A percentile compares a stretch with the other conserved stretches of the same genome.
Evolutionary conservation across 345 rosid species (phyloP).

Genomic region (Turritis glabra): DNA sequence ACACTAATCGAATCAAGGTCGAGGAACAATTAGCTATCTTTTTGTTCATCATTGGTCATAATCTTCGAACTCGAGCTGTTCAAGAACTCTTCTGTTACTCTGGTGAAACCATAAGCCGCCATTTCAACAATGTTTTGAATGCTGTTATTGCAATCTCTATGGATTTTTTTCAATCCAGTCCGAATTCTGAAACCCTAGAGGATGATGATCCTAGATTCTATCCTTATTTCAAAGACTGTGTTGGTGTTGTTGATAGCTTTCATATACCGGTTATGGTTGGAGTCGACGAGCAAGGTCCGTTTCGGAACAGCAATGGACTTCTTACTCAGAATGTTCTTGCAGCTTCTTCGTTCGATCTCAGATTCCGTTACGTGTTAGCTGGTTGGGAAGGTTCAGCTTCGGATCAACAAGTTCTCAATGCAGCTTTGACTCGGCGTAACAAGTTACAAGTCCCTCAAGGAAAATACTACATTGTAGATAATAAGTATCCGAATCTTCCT

Average conservation of each 20-base stretch:
- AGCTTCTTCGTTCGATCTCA: conserved; percentile 81
- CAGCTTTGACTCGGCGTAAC: conserved; percentile 72
- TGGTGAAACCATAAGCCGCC: conserved; percentile 93
- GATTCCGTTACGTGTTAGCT: conserved; percentile 82
- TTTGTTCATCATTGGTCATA: conserved; percentile 81
- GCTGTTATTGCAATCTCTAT: conserved; percentile 71
- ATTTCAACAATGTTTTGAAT: conserved; percentile 87
- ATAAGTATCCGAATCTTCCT: conserved; percentile 61
- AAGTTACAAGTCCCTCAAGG: conserved; percentile 79
- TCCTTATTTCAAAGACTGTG: conserved; percentile 85
- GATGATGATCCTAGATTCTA: conserved; percentile 55
- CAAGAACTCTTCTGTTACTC: conserved; percentile 77
- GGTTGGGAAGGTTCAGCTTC: conserved; percentile 99
- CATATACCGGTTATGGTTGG: conserved; percentile 91
- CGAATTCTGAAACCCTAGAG: conserved; percentile 44
- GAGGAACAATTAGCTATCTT: conserved; percentile 93
- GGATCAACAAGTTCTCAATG: conserved; percentile 69
- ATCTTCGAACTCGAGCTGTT: conserved; percentile 83
- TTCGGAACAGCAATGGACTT: conserved; percentile 66
- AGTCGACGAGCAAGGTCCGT: conserved; percentile 91
- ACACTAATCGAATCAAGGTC: conserved; percentile 83
- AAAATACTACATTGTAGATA: conserved; percentile 77
- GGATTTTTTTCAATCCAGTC: conserved; percentile 62
- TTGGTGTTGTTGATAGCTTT: conserved; percentile 83
- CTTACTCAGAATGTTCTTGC: conserved; percentile 85